These are phyloP conservation scores for Hypoxylon sp. DNA, from an alignment of 2,329 filamentous ascomycete species.

Conservation along the genomic window DNA sequence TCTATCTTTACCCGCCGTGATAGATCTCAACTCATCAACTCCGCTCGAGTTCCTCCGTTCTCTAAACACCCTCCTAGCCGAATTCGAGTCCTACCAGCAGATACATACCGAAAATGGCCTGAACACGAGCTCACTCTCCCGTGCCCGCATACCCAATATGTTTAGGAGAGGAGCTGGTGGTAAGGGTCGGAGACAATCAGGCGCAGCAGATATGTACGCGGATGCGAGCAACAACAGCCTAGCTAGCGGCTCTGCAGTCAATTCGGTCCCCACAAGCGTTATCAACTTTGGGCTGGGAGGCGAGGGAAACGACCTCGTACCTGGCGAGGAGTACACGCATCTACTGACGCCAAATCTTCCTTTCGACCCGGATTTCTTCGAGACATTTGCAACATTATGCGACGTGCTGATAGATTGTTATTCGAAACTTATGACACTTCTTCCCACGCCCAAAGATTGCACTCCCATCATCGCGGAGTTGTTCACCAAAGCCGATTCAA, in stretches of 20 bases:
- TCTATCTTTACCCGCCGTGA: constrained; percentile 87
- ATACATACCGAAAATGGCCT: constrained; percentile 83
- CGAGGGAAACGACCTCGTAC: constrained; percentile 76
- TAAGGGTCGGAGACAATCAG: constrained; percentile 69
- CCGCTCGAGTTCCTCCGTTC: constrained; percentile 88
- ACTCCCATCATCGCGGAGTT: constrained; percentile 79
- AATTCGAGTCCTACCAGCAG: constrained; percentile 95
- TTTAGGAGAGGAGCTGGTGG: constrained; percentile 75
- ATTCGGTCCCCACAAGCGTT: constrained; percentile 58
- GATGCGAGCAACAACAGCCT: constrained; percentile 41
- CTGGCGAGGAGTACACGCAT: constrained; percentile 89
- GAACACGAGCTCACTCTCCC: constrained; percentile 76
- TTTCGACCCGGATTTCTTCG: constrained; percentile 97
- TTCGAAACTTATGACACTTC: constrained; percentile 78
- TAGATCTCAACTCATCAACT: constrained; percentile 86
- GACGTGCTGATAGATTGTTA: constrained; percentile 96
- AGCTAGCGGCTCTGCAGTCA: constrained; percentile 49
- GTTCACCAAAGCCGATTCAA: constrained; percentile 89
- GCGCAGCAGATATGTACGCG: constrained; percentile 57
- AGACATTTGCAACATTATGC: constrained; percentile 95
- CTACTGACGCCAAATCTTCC: constrained; percentile 92
- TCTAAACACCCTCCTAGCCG: constrained; percentile 84
- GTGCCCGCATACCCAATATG: constrained; percentile 86
- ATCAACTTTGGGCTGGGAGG: constrained; percentile 66
- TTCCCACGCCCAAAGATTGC: constrained; percentile 81